Evolutionary conservation across 805 yeast species (phyloP).

Genomic region (Ogataea minuta): DNA sequence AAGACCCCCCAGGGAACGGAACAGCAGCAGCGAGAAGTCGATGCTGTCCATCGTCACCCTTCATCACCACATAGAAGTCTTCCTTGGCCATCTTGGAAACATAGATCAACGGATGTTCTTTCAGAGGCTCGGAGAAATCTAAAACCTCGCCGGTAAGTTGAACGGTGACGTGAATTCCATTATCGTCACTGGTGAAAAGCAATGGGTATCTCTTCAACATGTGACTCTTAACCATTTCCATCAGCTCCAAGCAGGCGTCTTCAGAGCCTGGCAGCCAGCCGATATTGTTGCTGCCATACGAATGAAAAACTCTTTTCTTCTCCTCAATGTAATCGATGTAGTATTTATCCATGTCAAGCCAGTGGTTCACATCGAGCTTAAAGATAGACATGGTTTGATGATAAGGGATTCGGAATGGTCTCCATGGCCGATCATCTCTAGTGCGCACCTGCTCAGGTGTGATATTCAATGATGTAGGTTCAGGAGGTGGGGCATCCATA

Average conservation of each 20-base stretch:
- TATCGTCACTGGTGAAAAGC: conserved; percentile 48
- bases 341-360: conserved; percentile 80
- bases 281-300: conserved; percentile 59
- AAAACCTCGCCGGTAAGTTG: conserved; percentile 60
- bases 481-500: conserved; percentile 35
- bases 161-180: conserved; percentile 55
- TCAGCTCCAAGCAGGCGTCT: conserved; percentile 59
- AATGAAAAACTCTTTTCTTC: conserved; percentile 54
- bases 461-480: conserved; percentile 57
- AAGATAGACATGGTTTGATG: conserved; percentile 77
- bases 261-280: conserved; percentile 66
- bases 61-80: conserved; percentile 64
- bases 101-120: conserved; percentile 61
- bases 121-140: conserved; percentile 58
- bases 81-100: conserved; percentile 72
- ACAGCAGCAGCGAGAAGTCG: conserved; percentile 72
- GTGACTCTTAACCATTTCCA: conserved; percentile 61
- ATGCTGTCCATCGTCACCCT: conserved; percentile 54
- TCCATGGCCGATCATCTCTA: conserved; percentile 76
- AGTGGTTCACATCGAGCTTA: conserved; percentile 68
- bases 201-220: conserved; percentile 62
- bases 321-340: conserved; percentile 65
- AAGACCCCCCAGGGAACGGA: conserved; percentile 77
- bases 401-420: conserved; percentile 79
- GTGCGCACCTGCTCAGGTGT: conserved; percentile 65